Percentiles rank a stretch among this genome's conserved stretches.
These are phyloP conservation scores for Kandelia obovata DNA, from an alignment of 345 rosid genomes.

Conservation along the genomic window DNA sequence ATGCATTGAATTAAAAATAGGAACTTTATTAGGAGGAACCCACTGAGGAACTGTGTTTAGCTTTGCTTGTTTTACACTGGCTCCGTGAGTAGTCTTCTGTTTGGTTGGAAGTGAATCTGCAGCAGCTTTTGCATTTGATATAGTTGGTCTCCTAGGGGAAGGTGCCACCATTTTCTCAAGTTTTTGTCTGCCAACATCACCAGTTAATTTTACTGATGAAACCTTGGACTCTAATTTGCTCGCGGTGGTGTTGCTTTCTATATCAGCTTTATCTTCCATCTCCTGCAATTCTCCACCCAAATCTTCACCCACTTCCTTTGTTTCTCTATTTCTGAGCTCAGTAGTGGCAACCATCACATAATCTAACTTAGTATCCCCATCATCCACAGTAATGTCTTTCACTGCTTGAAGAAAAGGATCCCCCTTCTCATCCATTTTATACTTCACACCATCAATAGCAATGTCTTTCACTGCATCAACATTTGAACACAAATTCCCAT, in stretches of 20 bases:
- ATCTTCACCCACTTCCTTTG: conserved; percentile 39
- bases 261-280: conserved; percentile 39
- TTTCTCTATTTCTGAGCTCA: conserved; percentile 31
- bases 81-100: conserved; percentile 49
- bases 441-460: conserved; percentile 86
- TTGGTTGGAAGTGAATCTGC: conserved; percentile 46
- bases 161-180: conserved; percentile 49
- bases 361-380: conserved; percentile 47
- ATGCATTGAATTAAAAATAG: conserved; percentile 70
- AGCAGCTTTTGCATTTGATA: conserved; percentile 39
- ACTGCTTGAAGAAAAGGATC: conserved; percentile 52
- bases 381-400: conserved; percentile 86
- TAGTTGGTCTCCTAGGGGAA: conserved; percentile 45
- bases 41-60: conserved; percentile 69
- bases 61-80: conserved; percentile 62
- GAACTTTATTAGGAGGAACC: conserved; percentile 85
- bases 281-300: conserved; percentile 36
- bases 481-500: conserved; percentile 41
- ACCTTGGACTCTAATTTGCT: conserved; percentile 43
- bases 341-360: conserved; percentile 27
- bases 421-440: conserved; percentile 47
- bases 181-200: conserved; percentile 38
- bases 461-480: conserved; percentile 86
- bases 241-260: conserved; percentile 29
- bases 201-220: conserved; percentile 26